Conservation (phyloP, 805 yeast genomes). For the Candida fluviatilis region DNA sequence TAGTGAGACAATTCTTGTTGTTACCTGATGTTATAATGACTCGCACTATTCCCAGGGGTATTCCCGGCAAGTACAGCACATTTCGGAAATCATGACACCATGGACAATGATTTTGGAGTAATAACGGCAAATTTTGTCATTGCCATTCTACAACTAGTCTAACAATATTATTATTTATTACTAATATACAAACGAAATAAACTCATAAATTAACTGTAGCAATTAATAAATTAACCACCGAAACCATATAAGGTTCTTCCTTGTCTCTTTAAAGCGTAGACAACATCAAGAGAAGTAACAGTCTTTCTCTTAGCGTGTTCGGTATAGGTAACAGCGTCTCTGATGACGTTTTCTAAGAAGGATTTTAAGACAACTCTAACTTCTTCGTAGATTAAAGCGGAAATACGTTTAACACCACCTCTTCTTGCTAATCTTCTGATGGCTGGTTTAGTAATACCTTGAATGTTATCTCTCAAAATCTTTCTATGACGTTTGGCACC, state of each 20-base stretch:
- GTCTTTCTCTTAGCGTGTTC: constrained; percentile 99
- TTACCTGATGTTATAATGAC: too few relatives aligned
- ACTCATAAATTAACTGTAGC: neutral
- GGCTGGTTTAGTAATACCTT: constrained; percentile 99
- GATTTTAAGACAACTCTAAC: constrained; percentile 95
- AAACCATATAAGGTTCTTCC: constrained; percentile 99
- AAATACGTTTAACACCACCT: constrained; percentile 99
- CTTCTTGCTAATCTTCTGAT: constrained; percentile 99
- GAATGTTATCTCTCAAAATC: constrained; percentile 98
- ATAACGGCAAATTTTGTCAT: too few relatives aligned
- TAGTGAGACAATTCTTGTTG: too few relatives aligned
- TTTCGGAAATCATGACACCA: too few relatives aligned
- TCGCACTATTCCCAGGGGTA: too few relatives aligned
- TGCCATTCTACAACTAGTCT: too few relatives aligned
- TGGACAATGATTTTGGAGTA: too few relatives aligned
- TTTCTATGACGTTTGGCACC: constrained; percentile 99
- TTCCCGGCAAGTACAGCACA: too few relatives aligned
- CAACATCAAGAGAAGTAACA: constrained; percentile 97
- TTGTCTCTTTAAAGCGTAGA: constrained; percentile 99
- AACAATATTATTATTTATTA: neutral
- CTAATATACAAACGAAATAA: constrained; percentile 5
- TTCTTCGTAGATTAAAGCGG: constrained; percentile 98
- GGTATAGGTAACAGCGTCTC: constrained; percentile 99
- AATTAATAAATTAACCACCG: constrained; percentile 72
- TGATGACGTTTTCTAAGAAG: constrained; percentile 93